Evolutionary conservation across 2,329 filamentous ascomycete genomes (phyloP), one percentile per base, ranked within the genome.

Genomic region (Fusarium euwallaceae): DNA sequence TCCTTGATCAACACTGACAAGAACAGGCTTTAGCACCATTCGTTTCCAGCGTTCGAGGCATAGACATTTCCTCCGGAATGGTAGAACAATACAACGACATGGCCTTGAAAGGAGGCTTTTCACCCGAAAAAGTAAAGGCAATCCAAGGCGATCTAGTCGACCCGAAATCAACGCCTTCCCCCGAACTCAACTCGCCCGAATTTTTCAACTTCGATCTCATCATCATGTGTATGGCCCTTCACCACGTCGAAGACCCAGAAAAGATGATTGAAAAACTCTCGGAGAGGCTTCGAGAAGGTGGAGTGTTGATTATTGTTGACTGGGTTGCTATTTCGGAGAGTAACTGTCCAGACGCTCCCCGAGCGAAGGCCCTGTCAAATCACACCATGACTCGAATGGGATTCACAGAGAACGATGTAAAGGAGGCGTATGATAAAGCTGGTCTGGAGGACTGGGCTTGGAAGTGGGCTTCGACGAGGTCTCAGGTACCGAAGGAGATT

Each of bases 191-290:
- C 34, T 67, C 72, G 0, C 60, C 74, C 4, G 77, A 76, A 37
- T 79, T 78, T 53, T 65, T 66, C 61, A 56, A 67, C 17, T 84
- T 84, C 56, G 83, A 83, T 59, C 61, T 82, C 7, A 74, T 78
- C 7, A 77, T 81, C 34, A 83, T 83, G 64, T 80, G 78, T 14
- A 78, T 83, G 78, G 81, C 83, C 0, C 80, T 84, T 1, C 83
- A 84, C 45, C 83, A 84, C 45, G 76, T 84, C 10, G 71, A 79
- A 5, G 76, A 83, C 36, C 72, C 77, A 0, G 69, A 73, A 0
- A 60, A 48, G 2, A 81, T 83, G 77, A 64, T 84, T 3, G 20
- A 51, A 0, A 76, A 73, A 8, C 78, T 84, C 2, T 70, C 78
- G 1, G 75, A 78, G 22, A 67, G 81, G 5, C 70, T 84, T 4